Percentiles rank a stretch among this genome's conserved stretches.
These are phyloP conservation scores for Salix dunnii DNA, from an alignment of 345 rosid genomes.

Conservation along the genomic window DNA sequence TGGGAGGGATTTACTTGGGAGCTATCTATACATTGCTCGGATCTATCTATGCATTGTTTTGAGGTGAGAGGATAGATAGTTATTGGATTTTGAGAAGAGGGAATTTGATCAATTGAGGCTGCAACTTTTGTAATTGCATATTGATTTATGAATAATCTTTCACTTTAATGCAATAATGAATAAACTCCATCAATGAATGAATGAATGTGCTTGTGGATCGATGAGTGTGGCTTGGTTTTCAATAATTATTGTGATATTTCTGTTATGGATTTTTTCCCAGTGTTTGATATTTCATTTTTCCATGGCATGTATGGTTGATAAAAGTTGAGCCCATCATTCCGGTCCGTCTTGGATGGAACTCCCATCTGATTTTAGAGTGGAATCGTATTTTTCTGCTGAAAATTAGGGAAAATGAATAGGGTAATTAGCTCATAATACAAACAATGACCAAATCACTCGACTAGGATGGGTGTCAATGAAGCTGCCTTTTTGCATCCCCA, in stretches of 20 bases:
- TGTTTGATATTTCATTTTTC: not conserved
- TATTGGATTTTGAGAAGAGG: not conserved
- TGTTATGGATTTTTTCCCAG: not conserved
- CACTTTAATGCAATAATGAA: not conserved
- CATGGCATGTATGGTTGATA: not conserved
- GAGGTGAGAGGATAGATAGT: not conserved
- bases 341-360: too few relatives aligned
- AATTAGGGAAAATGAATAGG: too few relatives aligned
- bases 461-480: too few relatives aligned
- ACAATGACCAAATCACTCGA: too few relatives aligned
- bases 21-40: too few relatives aligned
- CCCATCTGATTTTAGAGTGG: too few relatives aligned
- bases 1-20: not conserved
- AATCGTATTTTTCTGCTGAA: too few relatives aligned
- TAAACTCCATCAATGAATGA: not conserved
- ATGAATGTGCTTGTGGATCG: not conserved
- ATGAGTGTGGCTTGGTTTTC: not conserved
- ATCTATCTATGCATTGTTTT: not conserved
- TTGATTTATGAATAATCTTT: not conserved
- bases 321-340: too few relatives aligned
- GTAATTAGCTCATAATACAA: too few relatives aligned
- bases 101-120: conserved; percentile 1
- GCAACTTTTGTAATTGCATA: conserved; percentile 6
- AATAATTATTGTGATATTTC: not conserved
- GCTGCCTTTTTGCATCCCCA: too few relatives aligned